These are phyloP conservation scores for Ambrosia trifida DNA, from an alignment of 129 eudicot species.

Conservation along the genomic window DNA sequence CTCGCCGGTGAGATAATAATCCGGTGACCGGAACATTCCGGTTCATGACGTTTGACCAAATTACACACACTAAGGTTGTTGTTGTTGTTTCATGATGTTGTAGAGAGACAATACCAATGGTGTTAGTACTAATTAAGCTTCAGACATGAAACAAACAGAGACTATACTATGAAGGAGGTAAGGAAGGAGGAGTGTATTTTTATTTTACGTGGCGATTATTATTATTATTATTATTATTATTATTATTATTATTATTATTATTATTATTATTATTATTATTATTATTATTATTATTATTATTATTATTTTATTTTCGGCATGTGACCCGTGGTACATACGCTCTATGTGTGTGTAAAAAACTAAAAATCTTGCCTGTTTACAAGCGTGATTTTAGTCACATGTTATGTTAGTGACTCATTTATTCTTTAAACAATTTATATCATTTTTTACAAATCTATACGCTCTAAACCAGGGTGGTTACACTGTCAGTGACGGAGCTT, in stretches of 20 bases:
- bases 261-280: background rate
- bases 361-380: no score
- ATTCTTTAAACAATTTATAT: no score
- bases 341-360: no score
- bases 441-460: no score
- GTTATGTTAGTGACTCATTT: no score
- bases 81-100: background rate
- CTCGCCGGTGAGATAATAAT: conserved; percentile 51
- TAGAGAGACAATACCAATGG: background rate
- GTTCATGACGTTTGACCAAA: conserved; percentile 36
- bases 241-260: background rate
- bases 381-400: no score
- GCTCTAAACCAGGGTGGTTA: no score
- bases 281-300: background rate
- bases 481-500: no score
- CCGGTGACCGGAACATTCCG: conserved; percentile 38
- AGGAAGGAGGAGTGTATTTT: no score
- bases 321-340: background rate
- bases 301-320: background rate
- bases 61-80: background rate
- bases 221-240: background rate
- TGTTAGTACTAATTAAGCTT: background rate
- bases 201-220: no score
- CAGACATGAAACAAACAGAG: background rate
- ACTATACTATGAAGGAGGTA: no score